Evolutionary conservation across 441 rosid species (phyloP), one percentile per base, ranked within the genome.

Genomic region (Corymbia calophylla): DNA sequence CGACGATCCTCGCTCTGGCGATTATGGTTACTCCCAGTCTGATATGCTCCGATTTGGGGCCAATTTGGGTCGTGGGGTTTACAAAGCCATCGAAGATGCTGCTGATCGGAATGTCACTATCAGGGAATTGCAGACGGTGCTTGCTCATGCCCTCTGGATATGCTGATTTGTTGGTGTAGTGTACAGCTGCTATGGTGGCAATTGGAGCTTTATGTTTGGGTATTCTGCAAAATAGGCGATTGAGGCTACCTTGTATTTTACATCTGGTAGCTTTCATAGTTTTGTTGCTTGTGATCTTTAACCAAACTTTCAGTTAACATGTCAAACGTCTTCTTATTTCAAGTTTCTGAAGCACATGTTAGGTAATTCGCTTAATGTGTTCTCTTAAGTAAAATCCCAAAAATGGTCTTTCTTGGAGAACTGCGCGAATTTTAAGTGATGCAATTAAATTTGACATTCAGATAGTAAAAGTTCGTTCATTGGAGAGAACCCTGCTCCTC

Each of bases 1-100:
- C 6, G 93, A 92, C 5, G 96, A 97, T 94, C 95, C 95, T 89
- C 95, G 89, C 2, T 96, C 99, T 2, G 98, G 99, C 21, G 99
- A 97, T 92, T 97, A 93, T 91, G 99, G 99, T 60, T 97, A 93
- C 92, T 95, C 97, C 2, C 70, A 91, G 51, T 90, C 93, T 3
- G 96, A 95, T 51, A 91, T 97, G 94, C 80, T 88, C 49, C 91
- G 89, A 17, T 93, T 97, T 82, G 98, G 98, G 85, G 96, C 96
- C 35, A 87, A 88, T 87, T 55, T 94, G 86, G 98, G 99, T 58
- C 93, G 90, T 80, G 86, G 90, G 19, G 98, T 96, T 91, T 96
- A 97, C 89, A 89, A 92, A 19, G 93, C 97, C 87, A 91, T 97
- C 8, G 94, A 94, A 60, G 90, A 92, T 86, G 97, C 99, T 16